phyloP scores from a whole-genome alignment of 2,329 filamentous ascomycete species.

The Shiraia sp. region DNA sequence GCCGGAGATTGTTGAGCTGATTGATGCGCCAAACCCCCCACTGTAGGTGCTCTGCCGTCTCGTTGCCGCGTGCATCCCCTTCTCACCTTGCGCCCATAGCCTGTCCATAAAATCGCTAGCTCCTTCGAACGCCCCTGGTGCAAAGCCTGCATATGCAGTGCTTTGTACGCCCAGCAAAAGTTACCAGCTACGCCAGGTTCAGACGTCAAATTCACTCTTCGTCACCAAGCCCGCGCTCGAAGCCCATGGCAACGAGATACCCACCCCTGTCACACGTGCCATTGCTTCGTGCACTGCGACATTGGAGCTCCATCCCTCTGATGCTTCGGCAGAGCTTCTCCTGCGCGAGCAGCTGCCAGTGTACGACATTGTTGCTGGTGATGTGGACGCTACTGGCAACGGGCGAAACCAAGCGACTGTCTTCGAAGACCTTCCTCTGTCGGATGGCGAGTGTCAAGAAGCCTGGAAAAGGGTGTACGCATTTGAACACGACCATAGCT shows the following conservation, averaged over 20 bases:
- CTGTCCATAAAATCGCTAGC: constrained; percentile 43
- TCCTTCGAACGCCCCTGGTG: constrained; percentile 17
- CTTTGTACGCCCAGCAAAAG: constrained; percentile 62
- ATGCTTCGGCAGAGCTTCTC: constrained; percentile 39
- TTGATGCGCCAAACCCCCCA: constrained; percentile 53
- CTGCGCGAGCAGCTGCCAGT: constrained; percentile 46
- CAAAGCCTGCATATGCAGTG: constrained; percentile 55
- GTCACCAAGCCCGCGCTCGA: constrained; percentile 52
- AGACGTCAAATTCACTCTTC: constrained; percentile 67
- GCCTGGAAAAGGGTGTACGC: constrained; percentile 58
- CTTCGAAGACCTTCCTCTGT: constrained; percentile 58
- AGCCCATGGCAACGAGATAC: constrained; percentile 39
- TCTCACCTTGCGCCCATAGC: constrained; percentile 32
- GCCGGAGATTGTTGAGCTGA: constrained; percentile 58
- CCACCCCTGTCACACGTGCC: constrained; percentile 43
- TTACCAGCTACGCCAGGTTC: constrained; percentile 65
- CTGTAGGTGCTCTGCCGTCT: constrained; percentile 40
- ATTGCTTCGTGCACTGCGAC: constrained; percentile 51
- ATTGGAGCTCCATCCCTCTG: constrained; percentile 47
- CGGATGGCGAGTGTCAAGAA: constrained; percentile 53
- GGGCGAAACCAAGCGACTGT: constrained; percentile 44
- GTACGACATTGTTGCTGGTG: constrained; percentile 39
- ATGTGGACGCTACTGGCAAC: constrained; percentile 33
- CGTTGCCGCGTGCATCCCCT: constrained; percentile 17
- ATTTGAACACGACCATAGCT: constrained; percentile 51